phyloP scores from a whole-genome alignment of 1,284 basidiomycete species.

The Malassezia sp. region DNA sequence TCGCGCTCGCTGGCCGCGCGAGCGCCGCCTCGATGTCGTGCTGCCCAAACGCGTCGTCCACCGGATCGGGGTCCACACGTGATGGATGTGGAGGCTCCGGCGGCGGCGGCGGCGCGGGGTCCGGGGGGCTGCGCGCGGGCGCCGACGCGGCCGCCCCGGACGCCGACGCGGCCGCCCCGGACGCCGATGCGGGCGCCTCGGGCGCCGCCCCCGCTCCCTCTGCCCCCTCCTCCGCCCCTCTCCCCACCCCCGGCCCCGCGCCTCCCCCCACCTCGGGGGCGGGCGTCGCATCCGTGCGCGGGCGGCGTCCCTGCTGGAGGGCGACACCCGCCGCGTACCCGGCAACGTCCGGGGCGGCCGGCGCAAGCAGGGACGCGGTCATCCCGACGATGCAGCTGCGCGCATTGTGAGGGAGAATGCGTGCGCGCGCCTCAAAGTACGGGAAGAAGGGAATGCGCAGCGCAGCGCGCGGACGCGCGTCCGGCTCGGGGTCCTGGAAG shows the following conservation, averaged over 20 bases:
- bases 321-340: constrained; percentile 68
- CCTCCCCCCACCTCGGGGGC: no score
- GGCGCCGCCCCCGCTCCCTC: background rate
- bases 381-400: constrained; percentile 72
- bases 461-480: constrained; percentile 11
- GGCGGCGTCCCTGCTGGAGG: constrained; percentile 62
- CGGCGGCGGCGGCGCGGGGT: constrained; percentile 10
- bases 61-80: background rate
- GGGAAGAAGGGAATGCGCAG: constrained; percentile 3
- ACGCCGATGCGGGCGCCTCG: no score
- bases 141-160: no score
- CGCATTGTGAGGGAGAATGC: constrained; percentile 27
- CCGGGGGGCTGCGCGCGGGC: constrained; percentile 15
- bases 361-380: constrained; percentile 66
- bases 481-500: constrained; percentile 60
- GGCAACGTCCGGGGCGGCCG: constrained; percentile 64
- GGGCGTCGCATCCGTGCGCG: background rate
- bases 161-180: no score
- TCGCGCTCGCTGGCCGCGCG: background rate
- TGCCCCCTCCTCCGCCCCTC: no score
- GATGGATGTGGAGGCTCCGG: background rate
- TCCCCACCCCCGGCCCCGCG: no score
- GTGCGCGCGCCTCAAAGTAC: constrained; percentile 11
- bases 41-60: constrained; percentile 2
- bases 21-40: no score